phyloP scores from a whole-genome alignment of 495 filamentous ascomycete genomes.

The Trypethelium eluteriae region DNA sequence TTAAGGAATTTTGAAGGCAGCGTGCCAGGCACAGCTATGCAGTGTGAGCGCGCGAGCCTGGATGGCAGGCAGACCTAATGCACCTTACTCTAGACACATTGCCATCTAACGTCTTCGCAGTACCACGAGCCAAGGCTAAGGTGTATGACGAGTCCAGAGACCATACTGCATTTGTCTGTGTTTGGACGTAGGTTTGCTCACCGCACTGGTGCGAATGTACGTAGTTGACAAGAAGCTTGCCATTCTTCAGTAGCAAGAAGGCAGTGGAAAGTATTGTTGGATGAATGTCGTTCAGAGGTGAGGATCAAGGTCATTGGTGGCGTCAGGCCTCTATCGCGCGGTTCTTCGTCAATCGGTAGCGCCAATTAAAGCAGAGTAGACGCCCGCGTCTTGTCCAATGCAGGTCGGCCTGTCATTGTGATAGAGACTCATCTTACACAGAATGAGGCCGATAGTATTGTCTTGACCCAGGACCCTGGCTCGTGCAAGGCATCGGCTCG shows the following conservation, averaged over 20 bases:
- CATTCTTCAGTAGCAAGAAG: background rate
- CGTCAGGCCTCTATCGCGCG: conserved; percentile 2
- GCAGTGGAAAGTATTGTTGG: background rate
- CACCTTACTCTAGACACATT: background rate
- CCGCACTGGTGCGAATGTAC: too few species aligned
- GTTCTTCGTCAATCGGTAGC: background rate
- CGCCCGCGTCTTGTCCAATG: background rate
- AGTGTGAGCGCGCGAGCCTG: background rate
- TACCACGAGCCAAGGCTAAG: background rate
- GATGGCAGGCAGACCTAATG: background rate
- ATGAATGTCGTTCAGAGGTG: background rate
- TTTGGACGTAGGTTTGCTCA: background rate
- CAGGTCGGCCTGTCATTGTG: too few species aligned
- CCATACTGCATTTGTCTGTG: too few species aligned
- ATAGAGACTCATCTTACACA: background rate
- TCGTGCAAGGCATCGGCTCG: conserved; percentile 4
- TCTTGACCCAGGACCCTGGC: background rate
- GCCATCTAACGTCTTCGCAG: background rate
- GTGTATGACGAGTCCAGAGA: too few species aligned
- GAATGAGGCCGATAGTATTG: background rate
- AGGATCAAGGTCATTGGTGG: background rate
- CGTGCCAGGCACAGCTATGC: background rate
- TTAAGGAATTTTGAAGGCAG: too few species aligned
- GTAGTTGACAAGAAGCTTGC: too few species aligned
- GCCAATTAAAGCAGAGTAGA: background rate